Percentiles rank a stretch among this genome's conserved stretches.
These are phyloP conservation scores for Pseudopithomyces maydicus DNA, from an alignment of 2,329 filamentous ascomycete species.

Conservation along the genomic window DNA sequence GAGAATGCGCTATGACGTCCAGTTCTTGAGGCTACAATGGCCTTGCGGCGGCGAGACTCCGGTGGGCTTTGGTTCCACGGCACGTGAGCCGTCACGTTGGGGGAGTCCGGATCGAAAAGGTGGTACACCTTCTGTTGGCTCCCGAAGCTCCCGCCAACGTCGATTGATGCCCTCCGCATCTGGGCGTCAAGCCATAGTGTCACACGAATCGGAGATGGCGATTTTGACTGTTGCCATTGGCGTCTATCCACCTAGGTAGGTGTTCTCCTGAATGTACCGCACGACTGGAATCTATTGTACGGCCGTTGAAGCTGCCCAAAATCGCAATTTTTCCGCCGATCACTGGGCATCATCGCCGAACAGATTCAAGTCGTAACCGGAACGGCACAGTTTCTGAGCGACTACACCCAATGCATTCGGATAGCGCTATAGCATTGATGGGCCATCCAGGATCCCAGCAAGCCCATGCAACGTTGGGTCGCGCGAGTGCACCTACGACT, in stretches of 20 bases:
- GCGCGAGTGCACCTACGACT: not conserved
- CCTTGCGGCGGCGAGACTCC: not conserved
- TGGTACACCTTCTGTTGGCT: not conserved
- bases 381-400: not conserved
- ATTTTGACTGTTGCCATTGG: too few relatives aligned
- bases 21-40: not conserved
- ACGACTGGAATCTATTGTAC: not conserved
- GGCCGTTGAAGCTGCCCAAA: not conserved
- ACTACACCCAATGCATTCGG: conserved; percentile 6
- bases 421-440: conserved; percentile 12
- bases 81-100: not conserved
- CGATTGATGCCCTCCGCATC: not conserved
- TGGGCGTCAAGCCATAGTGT: too few relatives aligned
- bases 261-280: too few relatives aligned
- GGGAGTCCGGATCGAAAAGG: not conserved
- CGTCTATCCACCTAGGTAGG: too few relatives aligned
- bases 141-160: not conserved
- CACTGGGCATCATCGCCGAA: not conserved
- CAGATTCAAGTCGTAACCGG: not conserved
- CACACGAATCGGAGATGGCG: too few relatives aligned
- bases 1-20: not conserved
- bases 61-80: not conserved
- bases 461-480: not conserved
- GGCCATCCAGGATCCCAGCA: conserved; percentile 6
- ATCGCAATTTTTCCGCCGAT: conserved; percentile 1